A percentile compares a stretch with the other conserved stretches of the same genome.
These are phyloP conservation scores for Termitomyces titanicus DNA, from an alignment of 768 basidiomycete genomes.

Conservation along the genomic window DNA sequence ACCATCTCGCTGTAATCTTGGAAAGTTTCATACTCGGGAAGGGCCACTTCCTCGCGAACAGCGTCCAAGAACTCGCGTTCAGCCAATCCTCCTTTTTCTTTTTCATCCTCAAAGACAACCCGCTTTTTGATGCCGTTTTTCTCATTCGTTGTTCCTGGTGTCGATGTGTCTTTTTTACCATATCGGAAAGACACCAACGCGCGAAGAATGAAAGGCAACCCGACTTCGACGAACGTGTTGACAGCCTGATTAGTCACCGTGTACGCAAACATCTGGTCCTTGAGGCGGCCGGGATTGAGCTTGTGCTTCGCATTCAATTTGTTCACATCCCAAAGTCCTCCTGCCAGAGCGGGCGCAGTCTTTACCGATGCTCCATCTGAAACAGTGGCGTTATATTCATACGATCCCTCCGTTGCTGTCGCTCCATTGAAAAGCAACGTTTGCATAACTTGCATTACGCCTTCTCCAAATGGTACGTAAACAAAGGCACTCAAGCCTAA, in stretches of 20 bases:
- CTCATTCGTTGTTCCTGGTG: conserved; percentile 11
- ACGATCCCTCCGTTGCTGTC: conserved; percentile 2
- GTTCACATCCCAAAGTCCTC: conserved; percentile 51
- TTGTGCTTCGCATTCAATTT: conserved; percentile 48
- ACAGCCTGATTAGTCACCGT: conserved; percentile 86
- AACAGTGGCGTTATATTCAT: conserved; percentile 26
- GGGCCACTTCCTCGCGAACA: conserved; percentile 70
- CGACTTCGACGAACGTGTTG: conserved; percentile 75
- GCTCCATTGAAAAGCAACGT: conserved; percentile 35
- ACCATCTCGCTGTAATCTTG: conserved; percentile 97
- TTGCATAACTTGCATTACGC: conserved; percentile 64
- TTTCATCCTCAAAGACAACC: conserved; percentile 70
- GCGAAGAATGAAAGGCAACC: conserved; percentile 74
- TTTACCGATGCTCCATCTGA: conserved; percentile 11
- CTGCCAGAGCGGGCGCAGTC: conserved; percentile 12
- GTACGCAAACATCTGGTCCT: conserved; percentile 92
- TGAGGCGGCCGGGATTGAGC: conserved; percentile 65
- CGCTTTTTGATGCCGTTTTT: conserved; percentile 50
- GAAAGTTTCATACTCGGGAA: conserved; percentile 81
- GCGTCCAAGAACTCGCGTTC: conserved; percentile 80
- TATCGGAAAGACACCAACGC: conserved; percentile 48
- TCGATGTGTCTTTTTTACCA: conserved; percentile 30
- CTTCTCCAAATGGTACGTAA: conserved; percentile 91
- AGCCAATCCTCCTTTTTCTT: conserved; percentile 49
- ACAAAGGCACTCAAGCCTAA: conserved; percentile 93